Evolutionary conservation across 352 stramenopile species (phyloP), one percentile per base, ranked within the genome.

Genomic region (Phytophthora nicotianae): DNA sequence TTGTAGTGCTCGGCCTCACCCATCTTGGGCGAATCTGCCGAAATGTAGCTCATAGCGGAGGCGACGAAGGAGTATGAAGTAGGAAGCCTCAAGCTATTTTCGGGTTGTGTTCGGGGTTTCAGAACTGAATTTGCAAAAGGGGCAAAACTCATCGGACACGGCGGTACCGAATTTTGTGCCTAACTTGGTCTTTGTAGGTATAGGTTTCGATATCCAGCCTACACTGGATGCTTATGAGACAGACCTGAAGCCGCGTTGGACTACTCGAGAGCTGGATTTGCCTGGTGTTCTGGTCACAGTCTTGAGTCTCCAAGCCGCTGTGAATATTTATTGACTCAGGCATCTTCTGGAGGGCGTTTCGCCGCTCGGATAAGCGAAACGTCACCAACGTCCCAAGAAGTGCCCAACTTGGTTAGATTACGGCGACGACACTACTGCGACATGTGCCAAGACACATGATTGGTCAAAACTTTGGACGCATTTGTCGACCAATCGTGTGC

Each of bases 1-100:
- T 76, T 75, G 65, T 86, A 86, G 51, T 81, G 77, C 58, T 83
- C 75, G 43, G 51, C 60, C 56, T 84, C 74, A 42, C 77, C 75
- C 26, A 58, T 46, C 46, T 77, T 81, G 43, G 80, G 80, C 35
- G 80, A 87, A 46, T 85, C 66, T 2, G 69, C 71, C 46, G 75
- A 72, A 61, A 68, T 70, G 68, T 89, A 89, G 67, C 69, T 82
- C 59, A 72, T 70, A 17, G 17, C 24, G 14, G 19, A 8, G 5
- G 51, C 35, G 16, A 20, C 17, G 24, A 19, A 21, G n/a, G 20
- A 21, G 29, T 19, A 23, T 4, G n/a, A 52, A n/a, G 19, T 13
- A 40, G 14, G 13, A 24, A 9, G n/a, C 41, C 33, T 51, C 35
- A 20, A 26, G 50, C 51, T 68, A 63, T 49, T 68, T 32, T 63